Base-by-base conservation (phyloP, 352 stramenopile species). In the Pythium grandisporangium region DNA sequence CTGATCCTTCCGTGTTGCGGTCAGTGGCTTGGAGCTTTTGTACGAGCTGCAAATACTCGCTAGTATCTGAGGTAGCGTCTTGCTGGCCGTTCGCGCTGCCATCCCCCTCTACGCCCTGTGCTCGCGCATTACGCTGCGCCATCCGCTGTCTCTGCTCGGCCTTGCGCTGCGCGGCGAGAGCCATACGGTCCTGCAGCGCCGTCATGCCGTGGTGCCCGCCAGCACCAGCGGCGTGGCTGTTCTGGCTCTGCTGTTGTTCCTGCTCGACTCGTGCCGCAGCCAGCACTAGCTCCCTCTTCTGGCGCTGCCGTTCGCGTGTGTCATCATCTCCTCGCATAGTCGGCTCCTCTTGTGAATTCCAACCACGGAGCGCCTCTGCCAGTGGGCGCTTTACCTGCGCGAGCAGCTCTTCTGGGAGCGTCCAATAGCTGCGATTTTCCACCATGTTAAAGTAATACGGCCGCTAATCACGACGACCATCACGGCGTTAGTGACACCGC, bases 371-470 rank as follows among this genome's bases (percentile, higher is more conserved):
- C 13, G 51, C 61, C 32, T 83, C 54, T n/a, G 73, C 43, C 20
- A 59, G 44, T 0, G 76, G 74, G 10, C 37, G 61, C 37, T 75
- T 59, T 10, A 88, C 70, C 37, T 79, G 56, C 24, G 52, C 49
- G 23, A 61, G 45, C 10, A 86, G 19, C 17, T 88, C 67, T 1
- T 61, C 22, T 2, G 77, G 69, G 17, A 91, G 44, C 42, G 82
- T 59, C 77, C 77, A 91, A 51, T 71, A 88, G 56, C 77, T 91
- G 12, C 74, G 65, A 25, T 73, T 69, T 7, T 83, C 50, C 14
- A 58, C 68, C 60, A 91, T 77, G 44, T 91, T 91, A 51, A 73
- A 91, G 63, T 78, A 91, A 37, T 76, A 91, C 49, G 45, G 71
- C 42, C 77, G 70, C 77, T 91, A 23, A 12, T 19, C 20, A 30